Base-by-base conservation (phyloP, 2,329 filamentous ascomycete genomes). In the Talaromyces sp. region DNA sequence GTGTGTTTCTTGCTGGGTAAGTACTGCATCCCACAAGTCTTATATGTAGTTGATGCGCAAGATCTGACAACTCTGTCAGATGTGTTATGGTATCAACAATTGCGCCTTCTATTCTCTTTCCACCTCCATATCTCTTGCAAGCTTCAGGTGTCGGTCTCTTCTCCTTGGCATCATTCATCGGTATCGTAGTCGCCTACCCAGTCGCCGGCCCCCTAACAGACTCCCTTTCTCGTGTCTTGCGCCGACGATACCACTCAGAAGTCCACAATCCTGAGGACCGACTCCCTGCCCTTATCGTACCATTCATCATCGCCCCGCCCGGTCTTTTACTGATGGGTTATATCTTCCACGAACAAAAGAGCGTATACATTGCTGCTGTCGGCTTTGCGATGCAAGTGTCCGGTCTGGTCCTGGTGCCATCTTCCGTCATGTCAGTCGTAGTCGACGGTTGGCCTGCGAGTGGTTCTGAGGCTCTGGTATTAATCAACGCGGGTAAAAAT, bases 141-240 rank as follows among this genome's bases (percentile, higher is more conserved):
- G 71, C 67, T 16, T 61, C 66, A 2, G 67, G 64, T 4, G 64
- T 72, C 9, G 69, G 70, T 11, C 69, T 72, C 50, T 75, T 72
- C 65, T 67, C 67, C 0, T 65, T 75, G 1, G 67, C 70, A 52
- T 74, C 75, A 42, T 76, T 79, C 16, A 65, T 76, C 5, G 77
- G 77, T 2, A 74, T 78, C 64, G 69, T 76, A 0, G 52, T 79
- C 0, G 76, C 75, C 0, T 76, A 73, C 0, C 71, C 78, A 0
- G 67, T 80, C 4, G 71, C 71, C 9, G 77, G 77, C 0, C 77
- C 77, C 0, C 68, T 80, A 35, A 80, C 77, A 0, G 78, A 80
- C 66, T 60, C 67, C 8, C 67, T 78, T 35, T 77, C 76, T 12
- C 72, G 71, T 28, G 72, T 63, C 63, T 67, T 77, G 57, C 69